Base-by-base conservation (phyloP, 2,329 filamentous ascomycete species). In the Talaromyces sp. region DNA sequence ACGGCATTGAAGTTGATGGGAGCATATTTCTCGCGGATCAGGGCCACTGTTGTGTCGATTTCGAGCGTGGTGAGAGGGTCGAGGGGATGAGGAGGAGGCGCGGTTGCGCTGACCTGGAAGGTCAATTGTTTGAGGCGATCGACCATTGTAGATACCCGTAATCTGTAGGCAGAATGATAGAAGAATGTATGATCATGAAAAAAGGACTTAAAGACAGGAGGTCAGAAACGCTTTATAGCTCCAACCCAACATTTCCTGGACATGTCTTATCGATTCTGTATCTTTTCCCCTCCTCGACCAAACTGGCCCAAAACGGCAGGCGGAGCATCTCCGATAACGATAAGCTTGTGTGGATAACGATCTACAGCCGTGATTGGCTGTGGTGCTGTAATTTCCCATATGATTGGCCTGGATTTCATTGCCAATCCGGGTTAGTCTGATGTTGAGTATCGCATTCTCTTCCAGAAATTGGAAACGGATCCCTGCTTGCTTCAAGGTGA, bases 1-100 rank as follows among this genome's bases (percentile, higher is more conserved):
- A 97, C 89, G 2, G 93, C 90, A 81, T 97, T 95, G 85, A 93
- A 97, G 77, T 88, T 87, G 66, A 96, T 84, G 58, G 89, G 83
- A 65, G 87, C 83, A 75, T 96, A 84, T 66, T 89, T 84, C 70
- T 89, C 86, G 67, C 87, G 88, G 69, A 96, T 83, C 37, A 91
- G 81, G 1, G 84, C 80, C 60, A 93, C 89, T 7, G 88, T 87
- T 22, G 84, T 79, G 71, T 90, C 88, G 70, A 96, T 96, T 78
- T 96, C 93, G 1, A 82, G 78, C 10, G 84, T 82, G 10, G 85
- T 85, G 54, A 96, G 87, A 62, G 92, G 92, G 73, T 96, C 92
- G 68, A 95, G 85, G 6, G 92, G 92, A 73, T 96, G 88, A 41
- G 85, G 84, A 59, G 82, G 81, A 43, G 80, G 75, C 33, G 81